phyloP scores from a whole-genome alignment of 2,329 filamentous ascomycete genomes.

The Sordariomycetes sp. region DNA sequence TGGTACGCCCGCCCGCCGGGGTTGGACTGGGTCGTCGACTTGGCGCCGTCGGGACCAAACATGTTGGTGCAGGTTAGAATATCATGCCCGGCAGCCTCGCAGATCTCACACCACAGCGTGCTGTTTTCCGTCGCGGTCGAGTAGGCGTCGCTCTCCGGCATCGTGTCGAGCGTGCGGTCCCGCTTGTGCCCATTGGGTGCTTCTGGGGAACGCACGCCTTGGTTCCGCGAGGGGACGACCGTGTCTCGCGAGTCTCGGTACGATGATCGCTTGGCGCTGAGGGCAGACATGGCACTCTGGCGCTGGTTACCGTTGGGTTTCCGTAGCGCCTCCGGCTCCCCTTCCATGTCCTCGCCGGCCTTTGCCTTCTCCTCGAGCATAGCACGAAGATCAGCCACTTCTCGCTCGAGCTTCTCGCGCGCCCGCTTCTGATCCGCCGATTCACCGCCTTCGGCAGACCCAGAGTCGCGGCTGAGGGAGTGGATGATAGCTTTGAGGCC shows the following conservation, averaged over 20 bases:
- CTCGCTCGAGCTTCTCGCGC: slow-evolving; percentile 64
- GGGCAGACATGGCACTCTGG: slow-evolving; percentile 19
- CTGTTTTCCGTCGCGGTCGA: slow-evolving; percentile 63
- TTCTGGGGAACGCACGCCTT: slow-evolving; percentile 36
- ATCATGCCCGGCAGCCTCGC: slow-evolving; percentile 83
- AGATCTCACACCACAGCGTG: slow-evolving; percentile 87
- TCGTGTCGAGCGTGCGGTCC: slow-evolving; percentile 50
- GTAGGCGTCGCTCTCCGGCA: slow-evolving; percentile 60
- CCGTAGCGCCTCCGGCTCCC: slow-evolving; percentile 62
- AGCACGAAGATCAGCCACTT: slow-evolving; percentile 67
- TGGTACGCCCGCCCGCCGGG: slow-evolving; percentile 12
- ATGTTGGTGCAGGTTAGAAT: slow-evolving; percentile 91
- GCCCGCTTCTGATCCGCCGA: slow-evolving; percentile 44
- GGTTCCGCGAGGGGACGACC: slow-evolving; percentile 43
- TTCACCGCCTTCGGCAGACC: slow-evolving; percentile 19
- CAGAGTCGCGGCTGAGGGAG: slow-evolving; percentile 70
- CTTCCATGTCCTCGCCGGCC: slow-evolving; percentile 78
- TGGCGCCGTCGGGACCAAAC: slow-evolving; percentile 44
- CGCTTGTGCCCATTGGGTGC: slow-evolving; percentile 30
- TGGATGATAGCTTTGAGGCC: slow-evolving; percentile 97
- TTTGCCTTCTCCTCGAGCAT: slow-evolving; percentile 61
- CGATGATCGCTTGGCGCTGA: slow-evolving; percentile 44
- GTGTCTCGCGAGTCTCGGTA: slow-evolving; percentile 57
- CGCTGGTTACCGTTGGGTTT: slow-evolving; percentile 31
- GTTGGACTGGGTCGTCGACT: slow-evolving; percentile 7